phyloP scores from a whole-genome alignment of 2,329 filamentous ascomycete genomes.

The Zymoseptoria tritici region DNA sequence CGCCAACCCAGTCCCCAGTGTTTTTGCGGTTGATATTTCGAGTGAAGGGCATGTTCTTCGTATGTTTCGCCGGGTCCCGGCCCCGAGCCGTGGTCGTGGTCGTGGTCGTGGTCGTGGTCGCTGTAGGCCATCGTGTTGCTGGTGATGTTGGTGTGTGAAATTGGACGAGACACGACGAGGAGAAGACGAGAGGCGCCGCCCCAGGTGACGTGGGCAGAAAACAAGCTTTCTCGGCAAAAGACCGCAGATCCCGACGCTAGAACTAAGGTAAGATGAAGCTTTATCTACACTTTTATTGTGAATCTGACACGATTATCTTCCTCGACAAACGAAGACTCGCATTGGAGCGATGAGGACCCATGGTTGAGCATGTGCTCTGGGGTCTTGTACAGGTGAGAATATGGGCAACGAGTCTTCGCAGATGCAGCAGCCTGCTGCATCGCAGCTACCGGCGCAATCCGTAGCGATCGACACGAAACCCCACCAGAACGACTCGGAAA shows the following conservation, averaged over 20 bases:
- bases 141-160: background rate
- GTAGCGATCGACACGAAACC: background rate
- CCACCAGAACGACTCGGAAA: background rate
- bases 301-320: background rate
- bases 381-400: background rate
- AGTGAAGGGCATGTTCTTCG: constrained; percentile 24
- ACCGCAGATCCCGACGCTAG: background rate
- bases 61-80: constrained; percentile 23
- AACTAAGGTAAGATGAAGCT: background rate
- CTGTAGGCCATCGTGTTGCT: constrained; percentile 9
- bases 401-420: constrained; percentile 13
- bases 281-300: background rate
- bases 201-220: background rate
- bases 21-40: constrained; percentile 15
- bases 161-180: background rate
- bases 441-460: background rate
- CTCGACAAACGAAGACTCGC: background rate
- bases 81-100: constrained; percentile 2
- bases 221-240: background rate
- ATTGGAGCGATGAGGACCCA: background rate
- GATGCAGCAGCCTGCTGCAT: constrained; percentile 4
- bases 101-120: constrained; percentile 4
- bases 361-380: background rate
- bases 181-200: background rate
- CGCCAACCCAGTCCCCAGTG: constrained; percentile 25